phyloP scores from a whole-genome alignment of 1,284 basidiomycete genomes.

The Porogramme epimiltina region DNA sequence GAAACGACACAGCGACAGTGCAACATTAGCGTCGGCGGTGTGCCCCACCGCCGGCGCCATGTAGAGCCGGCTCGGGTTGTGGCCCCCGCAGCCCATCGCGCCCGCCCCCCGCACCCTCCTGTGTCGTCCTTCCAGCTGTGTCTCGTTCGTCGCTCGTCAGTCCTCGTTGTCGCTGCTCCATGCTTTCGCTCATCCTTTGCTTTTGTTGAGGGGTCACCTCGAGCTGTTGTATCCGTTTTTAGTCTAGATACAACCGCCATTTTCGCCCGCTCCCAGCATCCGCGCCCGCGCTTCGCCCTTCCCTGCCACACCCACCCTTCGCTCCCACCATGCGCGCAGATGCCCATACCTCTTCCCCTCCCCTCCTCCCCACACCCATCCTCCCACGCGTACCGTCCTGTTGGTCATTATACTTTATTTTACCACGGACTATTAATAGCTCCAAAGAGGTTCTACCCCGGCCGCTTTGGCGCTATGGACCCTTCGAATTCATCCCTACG shows the following conservation, averaged over 20 bases:
- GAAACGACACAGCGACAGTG: conserved; percentile 54
- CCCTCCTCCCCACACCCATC: conserved; percentile 1
- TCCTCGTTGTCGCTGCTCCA: conserved; percentile 11
- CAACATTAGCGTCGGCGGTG: conserved; percentile 37
- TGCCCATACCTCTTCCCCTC: background rate
- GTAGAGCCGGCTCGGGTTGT: background rate
- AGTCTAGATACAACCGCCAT: conserved; percentile 9
- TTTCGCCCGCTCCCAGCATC: background rate
- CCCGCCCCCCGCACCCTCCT: background rate
- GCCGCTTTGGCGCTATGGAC: conserved; percentile 21
- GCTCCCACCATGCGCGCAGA: background rate
- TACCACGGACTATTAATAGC: conserved; percentile 26
- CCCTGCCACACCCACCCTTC: conserved; percentile 15
- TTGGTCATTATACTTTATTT: conserved; percentile 24
- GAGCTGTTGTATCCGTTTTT: conserved; percentile 4
- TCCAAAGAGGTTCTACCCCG: conserved; percentile 12
- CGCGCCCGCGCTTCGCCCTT: conserved; percentile 4
- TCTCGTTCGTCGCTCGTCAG: background rate
- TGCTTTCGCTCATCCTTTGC: conserved; percentile 7
- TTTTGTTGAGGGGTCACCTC: conserved; percentile 1
- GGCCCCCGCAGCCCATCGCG: background rate
- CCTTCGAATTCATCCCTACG: conserved; percentile 10
- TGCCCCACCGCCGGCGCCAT: background rate
- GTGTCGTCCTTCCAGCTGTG: background rate
- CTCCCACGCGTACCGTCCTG: background rate